A percentile compares a stretch with the other conserved stretches of the same genome.
Evolutionary conservation across 1,284 basidiomycete genomes (phyloP).

Genomic region (Rhodotorula sp.): DNA sequence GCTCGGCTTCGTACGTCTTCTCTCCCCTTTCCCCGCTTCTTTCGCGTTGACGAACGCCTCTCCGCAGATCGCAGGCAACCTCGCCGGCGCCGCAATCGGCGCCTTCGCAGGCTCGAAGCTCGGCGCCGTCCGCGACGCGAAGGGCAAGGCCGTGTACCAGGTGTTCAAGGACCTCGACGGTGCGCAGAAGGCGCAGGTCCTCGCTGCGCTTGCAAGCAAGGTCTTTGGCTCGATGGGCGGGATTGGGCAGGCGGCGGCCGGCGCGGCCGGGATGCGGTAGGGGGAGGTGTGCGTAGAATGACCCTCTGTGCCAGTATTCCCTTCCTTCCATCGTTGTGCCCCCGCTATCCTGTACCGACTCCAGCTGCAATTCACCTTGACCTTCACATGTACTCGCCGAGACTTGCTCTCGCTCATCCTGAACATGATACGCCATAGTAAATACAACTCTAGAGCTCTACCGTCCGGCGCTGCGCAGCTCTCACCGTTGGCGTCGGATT

Average conservation of each 20-base stretch:
- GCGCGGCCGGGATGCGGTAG: not conserved
- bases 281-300: not conserved
- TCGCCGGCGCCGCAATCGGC: conserved; percentile 66
- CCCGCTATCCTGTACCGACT: not conserved
- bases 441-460: not conserved
- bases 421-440: not conserved
- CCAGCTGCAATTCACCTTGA: too few species aligned
- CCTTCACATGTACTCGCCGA: too few species aligned
- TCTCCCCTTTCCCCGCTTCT: not conserved
- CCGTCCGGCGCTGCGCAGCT: not conserved
- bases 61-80: conserved; percentile 69
- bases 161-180: conserved; percentile 70
- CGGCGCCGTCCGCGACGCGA: conserved; percentile 85
- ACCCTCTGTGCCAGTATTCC: not conserved
- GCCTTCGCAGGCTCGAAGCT: conserved; percentile 80
- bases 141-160: conserved; percentile 84
- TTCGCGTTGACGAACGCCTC: not conserved
- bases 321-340: not conserved
- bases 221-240: conserved; percentile 65
- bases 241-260: not conserved
- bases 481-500: not conserved
- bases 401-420: too few species aligned
- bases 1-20: conserved; percentile 63
- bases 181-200: conserved; percentile 62
- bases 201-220: conserved; percentile 83